A percentile compares a stretch with the other conserved stretches of the same genome.
Evolutionary conservation across 2,329 filamentous ascomycete species (phyloP).

Genomic region (Lasiodiplodia theobromae): DNA sequence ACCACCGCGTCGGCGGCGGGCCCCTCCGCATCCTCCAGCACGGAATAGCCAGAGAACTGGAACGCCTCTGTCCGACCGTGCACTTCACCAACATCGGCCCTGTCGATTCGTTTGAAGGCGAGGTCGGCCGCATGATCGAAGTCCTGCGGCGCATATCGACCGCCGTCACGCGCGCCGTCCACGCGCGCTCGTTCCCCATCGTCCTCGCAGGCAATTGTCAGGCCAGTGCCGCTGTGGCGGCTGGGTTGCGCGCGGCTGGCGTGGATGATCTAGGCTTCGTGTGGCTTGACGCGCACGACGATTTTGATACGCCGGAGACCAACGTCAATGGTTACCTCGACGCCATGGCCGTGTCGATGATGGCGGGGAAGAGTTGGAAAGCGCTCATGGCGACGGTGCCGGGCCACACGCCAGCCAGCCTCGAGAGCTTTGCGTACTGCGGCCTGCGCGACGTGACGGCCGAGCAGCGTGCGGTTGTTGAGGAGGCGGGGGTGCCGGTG

Average conservation of each 20-base stretch:
- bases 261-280: slow-evolving; percentile 39
- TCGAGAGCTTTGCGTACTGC: slow-evolving; percentile 36
- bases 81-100: slow-evolving; percentile 38
- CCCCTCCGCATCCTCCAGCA: slow-evolving; percentile 44
- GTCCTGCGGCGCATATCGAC: slow-evolving; percentile 47
- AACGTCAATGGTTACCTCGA: slow-evolving; percentile 49
- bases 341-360: slow-evolving; percentile 48
- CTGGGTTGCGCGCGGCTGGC: slow-evolving; percentile 37
- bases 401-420: slow-evolving; percentile 33
- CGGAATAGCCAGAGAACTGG: slow-evolving; percentile 38
- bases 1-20: slow-evolving; percentile 50
- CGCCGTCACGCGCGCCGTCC: slow-evolving; percentile 40
- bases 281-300: slow-evolving; percentile 56
- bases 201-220: slow-evolving; percentile 52
- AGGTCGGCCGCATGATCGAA: slow-evolving; percentile 51
- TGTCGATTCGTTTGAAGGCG: slow-evolving; percentile 49
- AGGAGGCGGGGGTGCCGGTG: slow-evolving; percentile 37
- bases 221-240: slow-evolving; percentile 46
- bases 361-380: slow-evolving; percentile 45
- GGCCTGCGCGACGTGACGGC: slow-evolving; percentile 40
- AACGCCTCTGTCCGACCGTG: slow-evolving; percentile 36
- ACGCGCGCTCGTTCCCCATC: slow-evolving; percentile 45
- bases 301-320: slow-evolving; percentile 48
- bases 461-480: slow-evolving; percentile 42
- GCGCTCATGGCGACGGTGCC: slow-evolving; percentile 43